Base-by-base conservation (phyloP, 768 basidiomycete species). In the Phylloporus rhodoxanthus region DNA sequence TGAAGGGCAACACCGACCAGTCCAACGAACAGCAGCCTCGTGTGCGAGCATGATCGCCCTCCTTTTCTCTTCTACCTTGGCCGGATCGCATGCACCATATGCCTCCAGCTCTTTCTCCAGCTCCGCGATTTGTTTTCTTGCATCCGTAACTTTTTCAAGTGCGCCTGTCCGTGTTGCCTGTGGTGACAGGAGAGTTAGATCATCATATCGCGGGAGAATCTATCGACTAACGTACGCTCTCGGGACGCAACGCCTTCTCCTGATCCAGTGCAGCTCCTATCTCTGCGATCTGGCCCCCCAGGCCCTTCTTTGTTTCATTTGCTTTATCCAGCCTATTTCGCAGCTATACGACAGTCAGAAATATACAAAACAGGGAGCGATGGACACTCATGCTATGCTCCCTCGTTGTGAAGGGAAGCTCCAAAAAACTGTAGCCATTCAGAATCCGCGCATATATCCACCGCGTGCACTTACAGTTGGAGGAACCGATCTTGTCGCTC, bases 321-420 rank as follows among this genome's bases (percentile, higher is more conserved):
- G 72, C 77, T 2, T 69, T 65, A 6, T 71, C 69, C 30, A 86
- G 68, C 53, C 78, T 76, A 47, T 74, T 76, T 64, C 78, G 84
- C 54, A 83, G 70, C 86, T 85, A 57, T 19, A 19, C 20, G 20
- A 36, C 11, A 29, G 37, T 49, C 51, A 51, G 45, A 28, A 40
- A 19, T 21, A 56, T 3, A 20, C 37, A 2, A 9, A 14, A 14
- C 38, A 14, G 37, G 28, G 8, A 47, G 42, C 29, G 2, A 29
- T 2, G 10, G n/a, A 17, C 20, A 21, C 41, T 34, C 64, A 23
- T 61, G 92, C 92, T 59, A 83, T 75, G 8, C 85, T 80, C 4
- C 92, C 91, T 40, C 81, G 79, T 51, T 93, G 89, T 1, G 90
- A 92, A 14, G 92, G 92, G 64, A 96, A 95, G 60, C 89, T 89